phyloP scores from a whole-genome alignment of 129 eudicot species.

The Helichrysum umbraculigerum region DNA sequence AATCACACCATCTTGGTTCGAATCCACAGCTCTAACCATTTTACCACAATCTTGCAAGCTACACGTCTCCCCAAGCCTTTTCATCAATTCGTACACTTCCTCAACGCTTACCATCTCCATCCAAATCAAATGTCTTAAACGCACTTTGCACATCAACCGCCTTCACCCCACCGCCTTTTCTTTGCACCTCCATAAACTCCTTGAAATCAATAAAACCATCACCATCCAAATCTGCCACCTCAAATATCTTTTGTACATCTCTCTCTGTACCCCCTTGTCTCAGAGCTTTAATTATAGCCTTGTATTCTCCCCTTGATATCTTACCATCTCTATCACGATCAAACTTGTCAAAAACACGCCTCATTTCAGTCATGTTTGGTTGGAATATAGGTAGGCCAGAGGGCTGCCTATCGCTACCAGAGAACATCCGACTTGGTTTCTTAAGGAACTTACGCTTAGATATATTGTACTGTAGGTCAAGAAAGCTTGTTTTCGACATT shows the following conservation, averaged over 20 bases:
- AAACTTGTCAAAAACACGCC: conserved; percentile 68
- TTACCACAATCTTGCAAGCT: conserved; percentile 66
- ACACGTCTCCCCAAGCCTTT: conserved; percentile 71
- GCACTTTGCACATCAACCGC: conserved; percentile 64
- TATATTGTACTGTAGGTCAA: conserved; percentile 74
- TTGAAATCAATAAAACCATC: conserved; percentile 81
- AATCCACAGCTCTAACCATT: conserved; percentile 85
- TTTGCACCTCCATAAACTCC: conserved; percentile 87
- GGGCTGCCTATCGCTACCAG: conserved; percentile 47
- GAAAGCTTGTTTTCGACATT: conserved; percentile 63
- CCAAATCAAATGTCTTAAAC: conserved; percentile 63
- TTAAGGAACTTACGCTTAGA: conserved; percentile 50
- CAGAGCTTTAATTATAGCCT: conserved; percentile 60
- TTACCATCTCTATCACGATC: conserved; percentile 79
- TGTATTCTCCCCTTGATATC: conserved; percentile 78
- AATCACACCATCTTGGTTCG: conserved; percentile 72
- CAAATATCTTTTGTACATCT: conserved; percentile 75
- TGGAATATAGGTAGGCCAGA: conserved; percentile 55
- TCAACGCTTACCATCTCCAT: conserved; percentile 81
- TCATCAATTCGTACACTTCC: conserved; percentile 68
- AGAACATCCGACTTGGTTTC: conserved; percentile 65
- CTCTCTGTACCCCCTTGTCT: conserved; percentile 50
- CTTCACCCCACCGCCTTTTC: conserved; percentile 70
- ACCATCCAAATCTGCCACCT: conserved; percentile 75
- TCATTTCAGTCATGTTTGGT: conserved; percentile 54